Base-by-base conservation (phyloP, 108 stramenopile species). In the Parmales sp. region DNA sequence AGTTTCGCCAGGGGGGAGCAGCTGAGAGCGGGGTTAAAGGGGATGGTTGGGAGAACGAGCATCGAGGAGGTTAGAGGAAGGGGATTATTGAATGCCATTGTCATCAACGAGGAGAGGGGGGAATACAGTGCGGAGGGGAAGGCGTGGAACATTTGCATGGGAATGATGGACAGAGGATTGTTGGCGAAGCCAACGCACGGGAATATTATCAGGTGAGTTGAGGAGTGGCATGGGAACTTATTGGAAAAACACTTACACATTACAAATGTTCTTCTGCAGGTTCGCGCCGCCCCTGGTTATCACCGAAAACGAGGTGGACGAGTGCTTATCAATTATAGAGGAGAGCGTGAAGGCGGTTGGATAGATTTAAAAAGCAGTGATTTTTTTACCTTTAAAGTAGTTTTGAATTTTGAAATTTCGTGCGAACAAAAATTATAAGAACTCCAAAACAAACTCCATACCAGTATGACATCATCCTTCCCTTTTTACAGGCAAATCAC, bases 141-240 rank as follows among this genome's bases (percentile, higher is more conserved):
- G 50, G 98, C 98, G 13, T 94, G 86, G 88, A 88, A 95, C 31
- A 72, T 98, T 2, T 98, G 97, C 65, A 65, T 93, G 16, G 71
- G 78, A 29, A 87, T 98, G 88, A 89, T 79, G 82, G 83, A 93
- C 26, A 72, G 88, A 71, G 97, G 98, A 1, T 71, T 99, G 36
- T 73, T 99, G 67, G 98, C 98, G 41, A 99, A 99, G 76, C 98
- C 96, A 3, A 99, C 98, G 22, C 98, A 99, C 65, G 94, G 95
- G 34, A 92, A 99, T 70, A 96, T 98, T 65, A 97, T 99, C 72
- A 90, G 98, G n/a, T n/a, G n/a, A n/a, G n/a, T n/a, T n/a, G n/a
- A n/a, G n/a, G n/a, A n/a, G n/a, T n/a, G n/a, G n/a, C n/a, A n/a
- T n/a, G n/a, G n/a, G n/a, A n/a, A n/a, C n/a, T n/a, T n/a, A n/a